Conservation (phyloP, 768 basidiomycete genomes). For the Lentinula sp. region DNA sequence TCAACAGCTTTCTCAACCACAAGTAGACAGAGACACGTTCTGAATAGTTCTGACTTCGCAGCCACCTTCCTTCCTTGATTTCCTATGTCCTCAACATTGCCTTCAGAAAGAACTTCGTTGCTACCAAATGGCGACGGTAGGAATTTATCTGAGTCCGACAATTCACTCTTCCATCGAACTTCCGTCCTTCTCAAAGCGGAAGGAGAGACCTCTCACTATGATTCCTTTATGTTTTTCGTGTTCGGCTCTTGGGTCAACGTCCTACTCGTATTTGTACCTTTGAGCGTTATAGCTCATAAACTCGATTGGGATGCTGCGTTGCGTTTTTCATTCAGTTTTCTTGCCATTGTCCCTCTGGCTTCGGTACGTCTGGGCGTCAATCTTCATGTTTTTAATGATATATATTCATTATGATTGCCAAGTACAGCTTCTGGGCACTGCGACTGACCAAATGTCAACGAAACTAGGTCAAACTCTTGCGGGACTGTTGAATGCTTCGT, state of each 20-base stretch:
- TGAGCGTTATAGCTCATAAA: slow-evolving; percentile 60
- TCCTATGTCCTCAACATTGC: slow-evolving; percentile 26
- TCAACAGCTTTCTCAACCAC: slow-evolving; percentile 5
- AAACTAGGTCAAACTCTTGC: slow-evolving; percentile 82
- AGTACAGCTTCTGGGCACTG: slow-evolving; percentile 64
- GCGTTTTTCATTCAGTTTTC: slow-evolving; percentile 71
- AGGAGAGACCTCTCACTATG: slow-evolving; percentile 55
- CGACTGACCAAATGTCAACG: slow-evolving; percentile 75
- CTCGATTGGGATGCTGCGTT: slow-evolving; percentile 69
- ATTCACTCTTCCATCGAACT: slow-evolving; percentile 22
- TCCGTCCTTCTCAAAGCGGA: slow-evolving; percentile 44
- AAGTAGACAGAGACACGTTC: neutral
- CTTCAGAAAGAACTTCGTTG: slow-evolving; percentile 41
- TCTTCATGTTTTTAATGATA: neutral
- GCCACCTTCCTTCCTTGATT: slow-evolving; percentile 7
- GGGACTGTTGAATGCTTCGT: slow-evolving; percentile 81
- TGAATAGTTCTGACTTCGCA: neutral
- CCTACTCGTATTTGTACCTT: slow-evolving; percentile 74
- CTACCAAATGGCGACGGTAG: slow-evolving; percentile 31
- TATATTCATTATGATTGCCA: slow-evolving; percentile 2
- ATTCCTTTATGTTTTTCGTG: slow-evolving; percentile 55
- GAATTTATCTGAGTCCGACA: neutral
- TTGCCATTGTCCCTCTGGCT: slow-evolving; percentile 84
- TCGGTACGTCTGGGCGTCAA: slow-evolving; percentile 42
- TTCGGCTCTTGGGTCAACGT: slow-evolving; percentile 69